These are phyloP conservation scores for Pichia occidentalis DNA, from an alignment of 805 yeast species.

Conservation along the genomic window DNA sequence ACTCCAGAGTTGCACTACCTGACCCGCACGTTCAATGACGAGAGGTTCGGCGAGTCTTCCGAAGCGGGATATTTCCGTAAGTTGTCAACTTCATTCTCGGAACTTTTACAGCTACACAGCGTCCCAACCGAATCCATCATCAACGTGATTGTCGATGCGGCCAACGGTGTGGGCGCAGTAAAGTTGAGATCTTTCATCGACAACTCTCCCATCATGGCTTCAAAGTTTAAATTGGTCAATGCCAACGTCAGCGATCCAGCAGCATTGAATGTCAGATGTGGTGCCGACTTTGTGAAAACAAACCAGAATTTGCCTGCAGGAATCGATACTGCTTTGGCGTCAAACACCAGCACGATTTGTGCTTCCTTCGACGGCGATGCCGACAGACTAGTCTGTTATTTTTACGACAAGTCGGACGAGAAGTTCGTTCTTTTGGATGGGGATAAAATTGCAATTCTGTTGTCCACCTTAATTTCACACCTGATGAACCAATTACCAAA, in stretches of 20 bases:
- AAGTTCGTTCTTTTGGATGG: slow-evolving; percentile 72
- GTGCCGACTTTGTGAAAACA: slow-evolving; percentile 94
- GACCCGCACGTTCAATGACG: slow-evolving; percentile 66
- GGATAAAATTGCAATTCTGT: slow-evolving; percentile 83
- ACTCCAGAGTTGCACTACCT: slow-evolving; percentile 94
- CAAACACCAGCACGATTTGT: slow-evolving; percentile 41
- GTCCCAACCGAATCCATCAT: slow-evolving; percentile 9
- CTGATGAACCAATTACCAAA: slow-evolving; percentile 37
- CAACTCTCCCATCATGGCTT: slow-evolving; percentile 14
- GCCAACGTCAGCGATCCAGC: slow-evolving; percentile 46
- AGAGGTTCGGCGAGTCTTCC: slow-evolving; percentile 50
- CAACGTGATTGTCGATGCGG: slow-evolving; percentile 71
- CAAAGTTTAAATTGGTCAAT: slow-evolving; percentile 46
- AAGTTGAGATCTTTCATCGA: slow-evolving; percentile 40
- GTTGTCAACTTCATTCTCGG: slow-evolving; percentile 46
- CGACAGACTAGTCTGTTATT: slow-evolving; percentile 84
- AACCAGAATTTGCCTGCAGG: slow-evolving; percentile 71
- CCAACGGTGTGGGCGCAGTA: slow-evolving; percentile 96
- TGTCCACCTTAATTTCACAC: slow-evolving; percentile 57
- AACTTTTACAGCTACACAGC: slow-evolving; percentile 33
- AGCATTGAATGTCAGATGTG: slow-evolving; percentile 70
- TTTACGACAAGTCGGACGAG: slow-evolving; percentile 29
- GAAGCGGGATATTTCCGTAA: slow-evolving; percentile 68
- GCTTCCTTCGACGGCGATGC: slow-evolving; percentile 97
- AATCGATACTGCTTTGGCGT: slow-evolving; percentile 23